phyloP scores from a whole-genome alignment of 2,329 filamentous ascomycete species.

The Alternaria novae-zelandiae region DNA sequence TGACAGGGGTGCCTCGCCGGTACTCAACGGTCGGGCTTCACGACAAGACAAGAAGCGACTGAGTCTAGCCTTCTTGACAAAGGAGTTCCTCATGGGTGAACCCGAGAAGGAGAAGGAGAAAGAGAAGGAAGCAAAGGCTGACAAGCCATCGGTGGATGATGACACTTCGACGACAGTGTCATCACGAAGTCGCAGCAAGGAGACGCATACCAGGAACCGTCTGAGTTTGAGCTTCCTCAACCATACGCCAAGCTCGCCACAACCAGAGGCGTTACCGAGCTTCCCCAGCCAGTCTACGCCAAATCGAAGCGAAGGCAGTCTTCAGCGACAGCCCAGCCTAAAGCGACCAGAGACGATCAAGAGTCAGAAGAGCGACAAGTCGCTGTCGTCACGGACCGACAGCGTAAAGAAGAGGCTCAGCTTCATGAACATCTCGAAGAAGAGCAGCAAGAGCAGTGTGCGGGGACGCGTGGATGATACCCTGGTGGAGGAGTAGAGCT shows the following conservation, averaged over 20 bases:
- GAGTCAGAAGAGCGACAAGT: conserved; percentile 51
- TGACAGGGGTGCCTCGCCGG: conserved; percentile 27
- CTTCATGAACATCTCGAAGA: conserved; percentile 76
- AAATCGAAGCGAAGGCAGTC: conserved; percentile 29
- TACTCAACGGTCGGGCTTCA: conserved; percentile 28
- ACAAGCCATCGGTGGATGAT: conserved; percentile 28
- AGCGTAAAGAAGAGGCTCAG: conserved; percentile 80
- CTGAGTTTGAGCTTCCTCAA: conserved; percentile 40
- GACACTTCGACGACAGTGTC: conserved; percentile 30
- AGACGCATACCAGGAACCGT: conserved; percentile 31
- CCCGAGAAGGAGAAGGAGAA: conserved; percentile 22
- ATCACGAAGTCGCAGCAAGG: conserved; percentile 44
- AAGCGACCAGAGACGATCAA: conserved; percentile 39
- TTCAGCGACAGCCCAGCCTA: conserved; percentile 18
- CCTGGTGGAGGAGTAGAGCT: conserved; percentile 41
- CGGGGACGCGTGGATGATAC: conserved; percentile 35
- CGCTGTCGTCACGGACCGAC: conserved; percentile 53
- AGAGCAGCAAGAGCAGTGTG: conserved; percentile 64
- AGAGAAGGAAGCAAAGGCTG: conserved; percentile 21
- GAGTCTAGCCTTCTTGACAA: conserved; percentile 48
- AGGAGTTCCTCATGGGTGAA: conserved; percentile 40
- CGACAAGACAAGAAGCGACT: conserved; percentile 50
- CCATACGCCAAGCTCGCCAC: conserved; percentile 30
- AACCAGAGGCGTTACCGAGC: conserved; percentile 38
- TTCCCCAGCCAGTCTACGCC: conserved; percentile 20